phyloP scores from a whole-genome alignment of 345 rosid genomes.

The Melaleuca alternifolia region DNA sequence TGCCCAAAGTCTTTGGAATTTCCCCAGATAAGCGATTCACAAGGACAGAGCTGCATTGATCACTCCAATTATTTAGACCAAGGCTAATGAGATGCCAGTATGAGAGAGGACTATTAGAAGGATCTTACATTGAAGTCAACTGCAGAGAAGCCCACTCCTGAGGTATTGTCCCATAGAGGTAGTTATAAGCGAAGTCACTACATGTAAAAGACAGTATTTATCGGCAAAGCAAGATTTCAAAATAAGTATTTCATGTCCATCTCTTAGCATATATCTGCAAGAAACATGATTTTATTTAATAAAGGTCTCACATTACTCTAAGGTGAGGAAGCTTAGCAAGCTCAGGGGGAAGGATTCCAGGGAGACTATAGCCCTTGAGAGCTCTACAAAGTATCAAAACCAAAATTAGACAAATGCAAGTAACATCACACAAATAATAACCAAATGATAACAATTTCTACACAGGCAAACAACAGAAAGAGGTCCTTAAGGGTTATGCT shows the following conservation, averaged over 20 bases:
- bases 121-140: constrained; percentile 18
- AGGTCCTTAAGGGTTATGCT: background rate
- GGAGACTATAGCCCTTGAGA: constrained; percentile 44
- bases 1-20: constrained; percentile 29
- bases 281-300: background rate
- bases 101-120: background rate
- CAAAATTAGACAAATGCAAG: background rate
- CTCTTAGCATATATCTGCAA: background rate
- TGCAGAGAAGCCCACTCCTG: constrained; percentile 29
- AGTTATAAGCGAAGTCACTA: constrained; percentile 26
- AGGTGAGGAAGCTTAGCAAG: constrained; percentile 49
- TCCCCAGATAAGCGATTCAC: constrained; percentile 33
- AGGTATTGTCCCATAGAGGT: constrained; percentile 34
- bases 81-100: background rate
- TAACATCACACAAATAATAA: background rate
- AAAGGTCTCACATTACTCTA: constrained; percentile 32
- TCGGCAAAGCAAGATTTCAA: background rate
- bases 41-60: constrained; percentile 19
- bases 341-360: constrained; percentile 62
- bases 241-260: background rate
- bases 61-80: background rate
- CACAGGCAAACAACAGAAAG: background rate
- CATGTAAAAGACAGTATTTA: background rate
- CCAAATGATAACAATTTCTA: background rate
- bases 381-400: constrained; percentile 11